Base-by-base conservation (phyloP, 768 basidiomycete genomes). In the Chiua virens region DNA sequence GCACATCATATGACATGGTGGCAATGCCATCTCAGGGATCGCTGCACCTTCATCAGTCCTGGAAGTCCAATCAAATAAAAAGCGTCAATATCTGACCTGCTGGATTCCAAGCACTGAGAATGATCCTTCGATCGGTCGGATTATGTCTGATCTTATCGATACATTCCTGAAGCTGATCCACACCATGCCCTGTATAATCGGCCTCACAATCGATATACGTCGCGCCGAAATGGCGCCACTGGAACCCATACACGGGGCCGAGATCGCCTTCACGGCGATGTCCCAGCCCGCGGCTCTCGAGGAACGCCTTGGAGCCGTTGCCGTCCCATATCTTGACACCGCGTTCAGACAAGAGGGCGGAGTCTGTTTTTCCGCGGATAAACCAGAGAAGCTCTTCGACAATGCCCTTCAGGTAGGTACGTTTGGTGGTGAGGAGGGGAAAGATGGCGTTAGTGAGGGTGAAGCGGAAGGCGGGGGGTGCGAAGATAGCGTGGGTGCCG, bases 271-370 rank as follows among this genome's bases (percentile, higher is more conserved):
- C 89, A 7, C 89, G 74, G 27, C 93, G 76, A 65, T 95, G 86
- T 0, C 78, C 79, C n/a, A 98, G 69, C 3, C 97, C 96, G 18
- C 91, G 76, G 50, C 79, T 79, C 63, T 93, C 90, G 25, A 98
- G 72, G 62, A 96, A 98, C 58, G 82, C 87, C 54, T 86, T 82
- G 3, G 87, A 87, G 8, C 92, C 95, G 57, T 99, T 98, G 0
- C 95, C 94, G 65, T 98, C 94, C 97, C 97, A 99, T 60, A 99
- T 98, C 68, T 90, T 89, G 54, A 98, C 81, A 45, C 92, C 93
- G 65, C 90, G 90, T 27, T 79, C 76, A 2, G 85, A 82, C 36
- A 99, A 79, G 0, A 85, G 58, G 6, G 74, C 84, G 0, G 89
- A 83, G 71, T 97, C 92, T 0, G 95, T 98, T 8, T 76, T 79